Base-by-base conservation (phyloP, 176 grass and related monocot genomes). In the Oryza longistaminata region DNA sequence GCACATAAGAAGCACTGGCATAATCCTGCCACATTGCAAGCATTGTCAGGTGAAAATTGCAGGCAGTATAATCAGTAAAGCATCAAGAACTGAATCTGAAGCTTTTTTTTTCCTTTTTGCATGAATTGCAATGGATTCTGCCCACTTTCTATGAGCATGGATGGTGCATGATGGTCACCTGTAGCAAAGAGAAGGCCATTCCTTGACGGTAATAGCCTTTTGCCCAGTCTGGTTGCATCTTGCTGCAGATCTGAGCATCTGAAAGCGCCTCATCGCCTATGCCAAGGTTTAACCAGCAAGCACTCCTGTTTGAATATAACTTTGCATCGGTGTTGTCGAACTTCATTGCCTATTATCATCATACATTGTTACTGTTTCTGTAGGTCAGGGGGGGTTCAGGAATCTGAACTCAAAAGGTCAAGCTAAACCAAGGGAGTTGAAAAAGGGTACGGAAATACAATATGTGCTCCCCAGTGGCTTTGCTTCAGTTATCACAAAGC, bases 171-270 rank as follows among this genome's bases (percentile, higher is more conserved):
- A 46, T 12, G 35, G 24, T 83, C 16, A 83, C 81, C 70, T 74
- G 22, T 12, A 83, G 81, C 8, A 48, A 65, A 26, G 39, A 21
- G 26, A 83, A 74, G 39, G 81, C 70, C 70, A 64, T 73, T 48
- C 81, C 81, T 48, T 83, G 24, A 22, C 53, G 55, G 53, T 64
- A 83, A 61, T 83, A 83, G 39, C 55, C 70, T 33, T 74, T 46
- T 1, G 53, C 81, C 53, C 53, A 65, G 69, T 74, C 81, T 13
- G 81, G 81, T 60, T 2, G 17, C 12, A 46, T 22, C 81, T 60
- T 64, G 81, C 4, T 46, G 81, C 81, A 83, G 3, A 71, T 9
- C 9, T 73, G 39, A 43, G 81, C 81, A 9, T 83, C 81, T 5
- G 25, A 83, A 0, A 64, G 53, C 1, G 55, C 81, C 35, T 83